Conservation (phyloP, 495 filamentous ascomycete genomes). For the Podospora conica region DNA sequence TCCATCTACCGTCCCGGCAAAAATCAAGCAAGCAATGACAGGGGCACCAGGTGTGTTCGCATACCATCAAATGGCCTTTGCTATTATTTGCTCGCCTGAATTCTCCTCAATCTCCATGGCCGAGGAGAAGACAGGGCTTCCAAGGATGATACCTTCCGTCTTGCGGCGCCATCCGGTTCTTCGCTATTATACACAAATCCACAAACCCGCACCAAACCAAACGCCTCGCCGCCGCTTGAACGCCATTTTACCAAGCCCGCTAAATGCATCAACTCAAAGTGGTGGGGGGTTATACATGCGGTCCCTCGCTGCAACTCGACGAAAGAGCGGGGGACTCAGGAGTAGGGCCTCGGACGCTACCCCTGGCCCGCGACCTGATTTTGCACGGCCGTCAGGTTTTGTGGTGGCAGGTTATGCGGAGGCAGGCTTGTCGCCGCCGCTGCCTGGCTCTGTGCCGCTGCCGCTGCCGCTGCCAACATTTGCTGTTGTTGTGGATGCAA, state of each 20-base stretch:
- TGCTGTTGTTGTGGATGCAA: conserved; percentile 17
- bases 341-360: not conserved
- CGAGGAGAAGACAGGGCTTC: not conserved
- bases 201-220: conserved; percentile 20
- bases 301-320: not conserved
- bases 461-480: not conserved
- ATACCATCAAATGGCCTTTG: not conserved
- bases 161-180: conserved; percentile 3
- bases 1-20: not conserved
- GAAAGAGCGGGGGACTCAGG: not conserved
- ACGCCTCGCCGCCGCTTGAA: conserved; percentile 24
- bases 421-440: not conserved
- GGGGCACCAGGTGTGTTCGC: not conserved
- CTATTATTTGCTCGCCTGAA: not conserved
- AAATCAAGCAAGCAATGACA: not conserved
- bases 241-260: conserved; percentile 21
- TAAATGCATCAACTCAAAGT: conserved; percentile 29
- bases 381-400: not conserved
- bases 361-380: not conserved
- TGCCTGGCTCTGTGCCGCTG: not conserved
- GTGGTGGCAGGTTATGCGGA: not conserved
- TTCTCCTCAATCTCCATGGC: not conserved
- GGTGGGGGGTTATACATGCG: conserved; percentile 24
- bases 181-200: conserved; percentile 22
- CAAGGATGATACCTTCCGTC: not conserved